phyloP scores from a whole-genome alignment of 805 yeast genomes.

The Yarrowia divulgata region DNA sequence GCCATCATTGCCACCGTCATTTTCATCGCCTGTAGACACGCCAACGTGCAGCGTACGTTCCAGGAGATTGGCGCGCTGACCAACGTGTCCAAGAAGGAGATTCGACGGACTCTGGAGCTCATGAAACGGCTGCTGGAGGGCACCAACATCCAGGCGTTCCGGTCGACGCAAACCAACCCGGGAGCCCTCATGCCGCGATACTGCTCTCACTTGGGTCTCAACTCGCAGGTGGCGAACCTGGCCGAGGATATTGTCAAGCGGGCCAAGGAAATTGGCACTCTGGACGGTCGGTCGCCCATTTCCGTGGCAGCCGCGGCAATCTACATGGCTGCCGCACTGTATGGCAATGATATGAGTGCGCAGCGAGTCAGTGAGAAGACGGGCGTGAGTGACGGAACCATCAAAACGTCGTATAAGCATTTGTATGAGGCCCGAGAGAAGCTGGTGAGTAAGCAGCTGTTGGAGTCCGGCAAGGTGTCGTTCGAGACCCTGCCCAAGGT shows the following conservation, averaged over 20 bases:
- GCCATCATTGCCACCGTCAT: slow-evolving; percentile 97
- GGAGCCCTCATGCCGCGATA: slow-evolving; percentile 94
- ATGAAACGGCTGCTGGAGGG: slow-evolving; percentile 69
- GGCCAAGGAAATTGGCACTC: slow-evolving; percentile 88
- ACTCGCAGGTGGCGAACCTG: slow-evolving; percentile 83
- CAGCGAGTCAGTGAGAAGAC: slow-evolving; percentile 86
- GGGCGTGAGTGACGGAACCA: slow-evolving; percentile 97
- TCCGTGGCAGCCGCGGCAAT: slow-evolving; percentile 98
- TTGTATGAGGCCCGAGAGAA: slow-evolving; percentile 75
- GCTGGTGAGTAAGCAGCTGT: slow-evolving; percentile 80
- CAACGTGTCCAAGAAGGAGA: slow-evolving; percentile 90
- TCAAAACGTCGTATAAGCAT: slow-evolving; percentile 86
- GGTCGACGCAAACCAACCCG: slow-evolving; percentile 86
- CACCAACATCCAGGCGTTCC: slow-evolving; percentile 53
- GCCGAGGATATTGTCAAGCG: slow-evolving; percentile 92
- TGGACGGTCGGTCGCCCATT: slow-evolving; percentile 96
- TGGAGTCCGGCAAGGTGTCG: slow-evolving; percentile 68
- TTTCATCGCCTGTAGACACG: slow-evolving; percentile 91
- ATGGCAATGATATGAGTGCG: slow-evolving; percentile 77
- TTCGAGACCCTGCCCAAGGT: slow-evolving; percentile 56
- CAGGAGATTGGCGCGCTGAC: slow-evolving; percentile 96
- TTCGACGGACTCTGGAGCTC: slow-evolving; percentile 87
- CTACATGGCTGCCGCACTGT: slow-evolving; percentile 90
- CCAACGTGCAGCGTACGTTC: slow-evolving; percentile 91
- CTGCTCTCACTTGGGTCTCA: slow-evolving; percentile 91